A percentile compares a stretch with the other conserved stretches of the same genome.
Conservation (phyloP, 73 alveolate genomes). For the Breviolum minutum region DNA sequence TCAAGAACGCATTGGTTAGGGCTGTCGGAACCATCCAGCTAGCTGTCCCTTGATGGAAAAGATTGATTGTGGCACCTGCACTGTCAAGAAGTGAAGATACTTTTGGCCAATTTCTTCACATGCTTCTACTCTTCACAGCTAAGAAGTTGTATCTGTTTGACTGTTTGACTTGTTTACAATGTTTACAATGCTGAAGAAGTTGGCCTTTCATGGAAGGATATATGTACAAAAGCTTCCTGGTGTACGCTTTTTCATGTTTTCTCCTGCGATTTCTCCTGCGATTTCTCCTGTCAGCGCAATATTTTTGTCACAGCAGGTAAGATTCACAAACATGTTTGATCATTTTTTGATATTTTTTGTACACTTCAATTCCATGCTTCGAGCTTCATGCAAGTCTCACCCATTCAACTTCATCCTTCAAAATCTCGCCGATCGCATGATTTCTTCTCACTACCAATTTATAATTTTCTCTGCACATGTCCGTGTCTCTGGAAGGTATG, state of each 20-base stretch:
- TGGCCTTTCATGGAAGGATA: neutral
- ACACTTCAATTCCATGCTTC: no score
- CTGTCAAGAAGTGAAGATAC: neutral
- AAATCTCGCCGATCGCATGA: no score
- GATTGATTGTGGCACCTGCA: neutral
- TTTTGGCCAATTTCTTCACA: conserved; percentile 20
- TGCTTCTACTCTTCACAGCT: neutral
- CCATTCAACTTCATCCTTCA: no score
- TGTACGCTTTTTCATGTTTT: conserved; percentile 9
- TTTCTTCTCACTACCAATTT: no score
- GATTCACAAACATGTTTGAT: no score
- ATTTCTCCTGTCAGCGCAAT: no score
- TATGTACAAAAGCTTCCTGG: conserved; percentile 1
- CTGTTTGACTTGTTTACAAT: no score
- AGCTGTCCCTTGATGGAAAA: conserved; percentile 27
- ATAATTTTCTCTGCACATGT: no score
- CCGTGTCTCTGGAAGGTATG: no score
- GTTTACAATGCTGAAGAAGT: neutral
- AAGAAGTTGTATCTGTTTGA: neutral
- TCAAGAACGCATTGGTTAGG: neutral
- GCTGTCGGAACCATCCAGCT: neutral
- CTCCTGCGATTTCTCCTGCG: neutral
- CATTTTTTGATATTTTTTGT: no score
- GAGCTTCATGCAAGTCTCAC: no score
- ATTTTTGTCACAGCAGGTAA: no score